Evolutionary conservation across 2,329 filamentous ascomycete species (phyloP), one percentile per base, ranked within the genome.

Genomic region (Aspergillus fijiensis): DNA sequence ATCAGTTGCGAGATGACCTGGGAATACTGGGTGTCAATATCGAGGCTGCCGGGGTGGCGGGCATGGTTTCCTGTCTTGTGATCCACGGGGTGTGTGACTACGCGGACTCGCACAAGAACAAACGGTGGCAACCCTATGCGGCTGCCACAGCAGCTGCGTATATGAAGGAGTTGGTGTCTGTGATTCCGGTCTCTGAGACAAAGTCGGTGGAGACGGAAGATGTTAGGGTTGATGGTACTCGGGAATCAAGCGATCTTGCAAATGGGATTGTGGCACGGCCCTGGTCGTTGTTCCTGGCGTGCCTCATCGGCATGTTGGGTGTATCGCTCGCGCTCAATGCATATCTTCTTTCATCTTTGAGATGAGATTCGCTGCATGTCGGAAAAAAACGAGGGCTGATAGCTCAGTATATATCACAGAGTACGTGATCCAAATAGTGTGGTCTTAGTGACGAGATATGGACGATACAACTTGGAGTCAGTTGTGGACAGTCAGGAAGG

Each of bases 11-110:
- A 5, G 2, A 51, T 9, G 33, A 47, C 0, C 16, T 58, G 16
- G 33, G 27, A 3, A 16, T 52, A 2, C 9, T 39, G 10, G 51
- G 57, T 10, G 25, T 72, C 16, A 69, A 72, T 56, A 72, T 69
- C 65, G 57, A 56, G 29, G 57, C 53, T 5, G 53, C 51, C 6
- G 55, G 55, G 16, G 27, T 60, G 23, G 23, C 23, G 23, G 23
- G 2, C 23, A 23, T 7, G 63, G 58, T 52, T 39, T 64, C 23
- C 23, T 23, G 23, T 23, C 23, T 23, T 6, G 62, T 63, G 6
- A 51, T 64, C 27, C 58, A 58, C 14, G 62, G 62, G 3, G 61
- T 64, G 35, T 61, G 60, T 31, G 62, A 64, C n/a, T 62, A 64
- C 50, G 27, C 62, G 5, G 62, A 64, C 52, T 55, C 60, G 10